Evolutionary conservation across 257 asterid genomes (phyloP).

Genomic region (Solanum commersonii): DNA sequence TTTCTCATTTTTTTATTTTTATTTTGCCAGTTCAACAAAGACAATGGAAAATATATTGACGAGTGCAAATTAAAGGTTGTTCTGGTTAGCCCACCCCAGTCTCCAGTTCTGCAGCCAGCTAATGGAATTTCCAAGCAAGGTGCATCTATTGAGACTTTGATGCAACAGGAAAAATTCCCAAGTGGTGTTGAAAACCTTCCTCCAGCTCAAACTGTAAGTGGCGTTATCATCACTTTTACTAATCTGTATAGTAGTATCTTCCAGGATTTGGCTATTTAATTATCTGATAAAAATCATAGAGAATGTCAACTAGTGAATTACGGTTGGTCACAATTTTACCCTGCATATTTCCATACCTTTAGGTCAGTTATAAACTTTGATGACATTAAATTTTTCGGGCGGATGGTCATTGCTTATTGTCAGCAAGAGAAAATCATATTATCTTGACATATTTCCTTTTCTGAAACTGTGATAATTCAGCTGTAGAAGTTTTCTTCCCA

Average conservation of each 20-base stretch:
- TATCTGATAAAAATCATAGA: neutral
- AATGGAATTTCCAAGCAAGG: conserved; percentile 41
- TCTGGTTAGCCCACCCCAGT: conserved; percentile 41
- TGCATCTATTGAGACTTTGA: conserved; percentile 19
- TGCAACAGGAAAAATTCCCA: conserved; percentile 25
- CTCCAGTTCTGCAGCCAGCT: conserved; percentile 38
- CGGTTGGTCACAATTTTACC: neutral
- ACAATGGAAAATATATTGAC: conserved; percentile 43
- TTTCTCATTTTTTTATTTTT: neutral
- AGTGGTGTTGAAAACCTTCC: conserved; percentile 39
- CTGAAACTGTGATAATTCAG: neutral
- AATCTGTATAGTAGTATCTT: neutral
- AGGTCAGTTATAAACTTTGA: neutral
- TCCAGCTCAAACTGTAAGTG: conserved; percentile 36
- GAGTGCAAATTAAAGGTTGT: conserved; percentile 77
- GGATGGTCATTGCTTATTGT: neutral
- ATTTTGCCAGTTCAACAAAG: conserved; percentile 53
- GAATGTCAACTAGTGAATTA: neutral
- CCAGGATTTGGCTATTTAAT: neutral
- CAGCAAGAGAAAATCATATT: neutral
- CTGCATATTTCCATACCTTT: neutral
- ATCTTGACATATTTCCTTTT: neutral
- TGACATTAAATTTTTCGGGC: neutral
- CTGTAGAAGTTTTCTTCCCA: neutral
- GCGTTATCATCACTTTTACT: neutral